Evolutionary conservation across 2,329 filamentous ascomycete species (phyloP), one percentile per base, ranked within the genome.

Genomic region (Aspergillus hiratsukae): DNA sequence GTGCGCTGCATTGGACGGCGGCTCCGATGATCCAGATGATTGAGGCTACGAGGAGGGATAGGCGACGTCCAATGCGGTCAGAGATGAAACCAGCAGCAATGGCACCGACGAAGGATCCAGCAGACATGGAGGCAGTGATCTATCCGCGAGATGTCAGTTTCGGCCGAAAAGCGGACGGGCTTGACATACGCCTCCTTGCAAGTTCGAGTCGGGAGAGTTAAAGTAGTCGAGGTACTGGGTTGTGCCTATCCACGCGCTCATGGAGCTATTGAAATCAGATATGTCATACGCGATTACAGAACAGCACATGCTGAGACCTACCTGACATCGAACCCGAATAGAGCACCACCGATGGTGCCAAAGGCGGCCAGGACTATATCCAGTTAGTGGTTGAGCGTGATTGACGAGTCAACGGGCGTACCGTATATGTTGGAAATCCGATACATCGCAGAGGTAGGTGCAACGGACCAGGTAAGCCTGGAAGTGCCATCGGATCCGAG

Each of bases 121-220:
- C 87, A 23, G 87, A 83, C 85, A 90, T 90, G 50, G 85, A 77
- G 23, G 87, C 86, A 0, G 84, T 87, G 66, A 90, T 89, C 75
- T 78, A 69, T 81, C 85, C 48, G 19, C 4, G 25, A 28, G 17
- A 31, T 48, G 11, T 43, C 35, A 28, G 3, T 2, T 10, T 5
- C n/a, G 1, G 6, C 9, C 35, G 21, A 43, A 11, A 17, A 23
- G 31, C 6, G 31, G 14, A 14, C 6, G 31, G 31, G 14, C 14
- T 3, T 8, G 31, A 62, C 63, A 49, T 66, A 72, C 69, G 52
- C 71, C 72, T 17, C 72, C 72, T 57, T 74, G 72, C 6, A 74
- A 61, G 50, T 72, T 65, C 2, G 71, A 72, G 53, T 73, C 59
- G 0, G 57, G 79, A 61, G 78, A 72, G 61, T 81, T 78, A 68